A percentile compares a stretch with the other conserved stretches of the same genome.
Evolutionary conservation across 345 rosid genomes (phyloP).

Genomic region (Heritiera littoralis): DNA sequence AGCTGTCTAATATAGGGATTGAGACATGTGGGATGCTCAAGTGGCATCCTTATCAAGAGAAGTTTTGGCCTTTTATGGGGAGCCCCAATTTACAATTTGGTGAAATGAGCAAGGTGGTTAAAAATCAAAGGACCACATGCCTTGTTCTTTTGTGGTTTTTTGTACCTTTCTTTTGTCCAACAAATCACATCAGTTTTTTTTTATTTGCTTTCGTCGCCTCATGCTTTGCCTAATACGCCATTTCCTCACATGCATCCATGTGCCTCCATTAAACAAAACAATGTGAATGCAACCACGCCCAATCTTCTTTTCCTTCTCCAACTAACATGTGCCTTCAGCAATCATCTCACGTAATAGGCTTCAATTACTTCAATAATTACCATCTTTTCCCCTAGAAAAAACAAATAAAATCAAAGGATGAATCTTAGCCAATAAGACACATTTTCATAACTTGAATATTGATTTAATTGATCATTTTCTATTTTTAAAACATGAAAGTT

Average conservation of each 20-base stretch:
- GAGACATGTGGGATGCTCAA: constrained; percentile 15
- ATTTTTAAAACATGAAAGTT: no score
- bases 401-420: no score
- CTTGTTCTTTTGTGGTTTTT: constrained; percentile 14
- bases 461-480: no score
- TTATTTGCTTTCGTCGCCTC: constrained; percentile 16
- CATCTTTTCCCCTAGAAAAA: background rate
- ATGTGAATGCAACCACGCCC: background rate
- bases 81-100: constrained; percentile 4
- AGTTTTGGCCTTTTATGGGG: background rate
- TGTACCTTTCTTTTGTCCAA: background rate
- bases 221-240: constrained; percentile 1
- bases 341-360: background rate
- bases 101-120: background rate
- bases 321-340: background rate
- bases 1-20: constrained; percentile 20
- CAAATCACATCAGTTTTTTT: constrained; percentile 20
- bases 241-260: constrained; percentile 51
- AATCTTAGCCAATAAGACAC: no score
- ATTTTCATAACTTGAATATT: no score
- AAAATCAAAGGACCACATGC: constrained; percentile 27
- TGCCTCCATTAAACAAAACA: constrained; percentile 39
- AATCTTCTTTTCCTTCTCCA: background rate
- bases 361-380: background rate
- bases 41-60: constrained; percentile 9